A percentile compares a stretch with the other conserved stretches of the same genome.
phyloP scores from a whole-genome alignment of 2,329 filamentous ascomycete genomes.

The Clonostachys chloroleuca region DNA sequence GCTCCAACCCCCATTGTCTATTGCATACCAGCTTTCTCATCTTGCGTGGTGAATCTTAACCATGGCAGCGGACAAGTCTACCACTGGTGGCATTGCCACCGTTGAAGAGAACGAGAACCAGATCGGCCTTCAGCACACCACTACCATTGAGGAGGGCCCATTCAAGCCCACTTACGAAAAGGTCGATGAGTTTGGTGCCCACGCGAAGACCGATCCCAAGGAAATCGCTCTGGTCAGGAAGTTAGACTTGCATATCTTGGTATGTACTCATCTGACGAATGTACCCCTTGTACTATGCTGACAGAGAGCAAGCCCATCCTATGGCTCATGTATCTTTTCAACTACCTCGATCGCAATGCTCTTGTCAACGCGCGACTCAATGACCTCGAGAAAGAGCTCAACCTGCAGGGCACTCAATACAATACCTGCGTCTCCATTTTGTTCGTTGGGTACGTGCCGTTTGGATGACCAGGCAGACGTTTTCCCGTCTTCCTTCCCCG shows the following conservation, averaged over 20 bases:
- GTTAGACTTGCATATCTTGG: conserved; percentile 14
- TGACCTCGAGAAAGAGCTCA: conserved; percentile 13
- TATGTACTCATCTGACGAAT: conserved; percentile 1
- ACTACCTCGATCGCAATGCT: conserved; percentile 13
- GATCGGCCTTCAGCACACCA: too few species aligned
- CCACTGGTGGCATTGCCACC: background rate
- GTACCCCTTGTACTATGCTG: background rate
- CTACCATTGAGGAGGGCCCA: too few species aligned
- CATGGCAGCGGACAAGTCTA: too few species aligned
- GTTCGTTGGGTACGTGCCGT: conserved; percentile 8
- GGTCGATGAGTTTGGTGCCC: conserved; percentile 17
- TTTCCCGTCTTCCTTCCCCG: too few species aligned
- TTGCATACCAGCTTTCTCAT: too few species aligned
- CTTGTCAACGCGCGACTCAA: conserved; percentile 14
- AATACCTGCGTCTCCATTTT: conserved; percentile 15
- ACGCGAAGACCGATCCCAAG: conserved; percentile 12
- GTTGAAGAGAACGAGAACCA: background rate
- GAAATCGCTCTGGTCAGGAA: conserved; percentile 14
- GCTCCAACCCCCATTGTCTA: too few species aligned
- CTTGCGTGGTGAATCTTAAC: too few species aligned
- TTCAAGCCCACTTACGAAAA: too few species aligned
- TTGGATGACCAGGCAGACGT: background rate
- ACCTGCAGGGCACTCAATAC: conserved; percentile 12
- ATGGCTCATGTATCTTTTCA: conserved; percentile 15
- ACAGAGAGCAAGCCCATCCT: conserved; percentile 8